phyloP scores from a whole-genome alignment of 495 filamentous ascomycete genomes.

The Podospora pseudopauciseta region DNA sequence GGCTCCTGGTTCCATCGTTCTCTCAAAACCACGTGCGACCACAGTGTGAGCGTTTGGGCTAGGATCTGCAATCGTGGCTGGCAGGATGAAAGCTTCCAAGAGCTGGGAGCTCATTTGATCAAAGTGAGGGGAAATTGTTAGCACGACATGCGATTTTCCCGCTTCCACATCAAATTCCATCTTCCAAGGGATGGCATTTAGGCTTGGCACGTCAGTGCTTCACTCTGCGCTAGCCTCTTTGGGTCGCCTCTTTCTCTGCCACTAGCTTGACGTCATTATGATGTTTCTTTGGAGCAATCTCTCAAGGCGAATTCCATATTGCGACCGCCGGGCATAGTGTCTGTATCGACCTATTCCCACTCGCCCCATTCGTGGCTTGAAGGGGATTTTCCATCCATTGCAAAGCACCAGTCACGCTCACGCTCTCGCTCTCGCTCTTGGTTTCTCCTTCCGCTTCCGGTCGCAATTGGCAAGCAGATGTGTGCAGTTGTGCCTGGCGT shows the following conservation, averaged over 20 bases:
- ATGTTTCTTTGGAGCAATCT: not conserved
- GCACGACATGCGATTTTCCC: not conserved
- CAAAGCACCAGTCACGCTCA: not conserved
- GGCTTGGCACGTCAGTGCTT: not conserved
- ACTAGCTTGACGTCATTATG: not conserved
- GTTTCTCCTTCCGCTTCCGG: not conserved
- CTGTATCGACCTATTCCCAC: not conserved
- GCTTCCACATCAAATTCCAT: not conserved
- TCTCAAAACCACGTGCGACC: not conserved
- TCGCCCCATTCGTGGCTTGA: not conserved
- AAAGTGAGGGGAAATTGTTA: too few species aligned
- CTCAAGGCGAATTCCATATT: not conserved
- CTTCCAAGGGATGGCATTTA: not conserved
- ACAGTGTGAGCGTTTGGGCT: not conserved
- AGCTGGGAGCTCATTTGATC: too few species aligned
- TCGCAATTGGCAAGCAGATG: not conserved
- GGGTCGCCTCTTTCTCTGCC: too few species aligned
- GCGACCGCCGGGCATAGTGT: not conserved
- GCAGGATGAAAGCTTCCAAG: too few species aligned
- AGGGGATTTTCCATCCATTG: not conserved
- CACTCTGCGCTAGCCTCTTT: not conserved
- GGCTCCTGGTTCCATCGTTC: too few species aligned
- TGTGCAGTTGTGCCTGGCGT: not conserved
- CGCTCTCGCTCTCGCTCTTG: not conserved
- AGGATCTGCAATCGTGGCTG: too few species aligned